Evolutionary conservation across 169 alveolate species (phyloP).

Genomic region (Plasmodium inui): DNA sequence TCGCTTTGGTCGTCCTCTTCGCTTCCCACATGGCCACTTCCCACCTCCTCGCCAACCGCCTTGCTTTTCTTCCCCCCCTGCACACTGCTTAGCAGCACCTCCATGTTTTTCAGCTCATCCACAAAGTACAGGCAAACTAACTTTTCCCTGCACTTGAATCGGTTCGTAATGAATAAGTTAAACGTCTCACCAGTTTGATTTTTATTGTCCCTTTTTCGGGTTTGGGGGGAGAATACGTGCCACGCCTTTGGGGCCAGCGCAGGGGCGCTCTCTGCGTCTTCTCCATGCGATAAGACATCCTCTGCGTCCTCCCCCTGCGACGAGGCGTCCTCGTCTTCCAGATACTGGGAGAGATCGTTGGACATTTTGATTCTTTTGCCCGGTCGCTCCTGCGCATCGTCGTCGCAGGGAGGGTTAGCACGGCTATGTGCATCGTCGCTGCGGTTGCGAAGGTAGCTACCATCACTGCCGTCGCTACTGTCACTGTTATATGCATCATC

Average conservation of each 20-base stretch:
- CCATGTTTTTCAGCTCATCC: slow-evolving; percentile 9
- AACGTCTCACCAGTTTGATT: neutral
- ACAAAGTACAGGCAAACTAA: slow-evolving; percentile 29
- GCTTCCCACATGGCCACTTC: too few relatives aligned
- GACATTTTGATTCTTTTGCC: slow-evolving; percentile 8
- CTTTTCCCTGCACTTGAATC: slow-evolving; percentile 48
- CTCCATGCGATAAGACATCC: too few relatives aligned
- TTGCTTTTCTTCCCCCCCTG: neutral
- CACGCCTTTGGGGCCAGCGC: neutral
- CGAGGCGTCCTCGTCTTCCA: neutral
- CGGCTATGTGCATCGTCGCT: neutral
- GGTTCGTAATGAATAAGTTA: slow-evolving; percentile 20
- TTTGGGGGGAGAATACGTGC: neutral
- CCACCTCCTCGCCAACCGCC: neutral
- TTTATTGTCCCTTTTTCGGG: neutral
- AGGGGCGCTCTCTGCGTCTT: neutral
- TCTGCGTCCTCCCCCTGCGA: neutral
- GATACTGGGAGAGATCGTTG: neutral
- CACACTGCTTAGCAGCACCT: neutral
- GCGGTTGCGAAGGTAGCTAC: neutral
- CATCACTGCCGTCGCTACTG: neutral
- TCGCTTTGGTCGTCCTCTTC: neutral
- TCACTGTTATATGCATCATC: neutral
- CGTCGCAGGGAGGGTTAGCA: neutral
- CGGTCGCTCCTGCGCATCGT: neutral